Base-by-base conservation (phyloP, 2,329 filamentous ascomycete species). In the Colletotrichum destructivum region DNA sequence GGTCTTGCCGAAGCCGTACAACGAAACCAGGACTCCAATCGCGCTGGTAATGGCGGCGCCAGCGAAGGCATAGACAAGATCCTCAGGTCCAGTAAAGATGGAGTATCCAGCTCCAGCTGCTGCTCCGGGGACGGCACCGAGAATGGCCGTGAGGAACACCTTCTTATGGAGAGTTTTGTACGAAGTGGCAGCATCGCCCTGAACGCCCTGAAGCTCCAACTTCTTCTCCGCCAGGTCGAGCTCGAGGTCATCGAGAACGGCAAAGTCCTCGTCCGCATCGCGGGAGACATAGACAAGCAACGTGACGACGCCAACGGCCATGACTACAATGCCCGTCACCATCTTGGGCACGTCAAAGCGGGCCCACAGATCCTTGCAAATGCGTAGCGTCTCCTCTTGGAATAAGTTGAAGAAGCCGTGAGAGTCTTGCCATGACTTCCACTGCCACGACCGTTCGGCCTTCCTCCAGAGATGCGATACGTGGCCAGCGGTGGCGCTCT, bases 271-370 rank as follows among this genome's bases (percentile, higher is more conserved):
- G 26, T 89, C 88, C 13, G 85, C 84, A 62, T 88, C 86, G 26
- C 84, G 84, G 21, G 88, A 88, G 11, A 94, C 91, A 81, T 97
- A 98, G 60, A 96, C 83, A 0, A 93, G 84, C 62, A 98, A 85
- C 6, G 93, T 82, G 2, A 91, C 75, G 26, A 98, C 87, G 3
- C 93, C 91, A 31, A 89, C 83, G 3, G 89, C 86, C 73, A 97
- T 89, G 64, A 97, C 88, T 0, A 82, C 79, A 47, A 98, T 90
- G 57, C 96, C 96, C 74, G 93, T 87, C 16, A 92, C 78, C 95
- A 99, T 99, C 79, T 92, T 93, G 2, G 90, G 87, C 23, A 98
- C 86, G 80, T 99, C 94, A 76, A 99, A 99, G 46, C 93, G 90
- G 26, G 96, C 95, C 96, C 96, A 99, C 18, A 98, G 85, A 49